Conservation (phyloP, 2,329 filamentous ascomycete species). For the Cordyceps tenuipes region DNA sequence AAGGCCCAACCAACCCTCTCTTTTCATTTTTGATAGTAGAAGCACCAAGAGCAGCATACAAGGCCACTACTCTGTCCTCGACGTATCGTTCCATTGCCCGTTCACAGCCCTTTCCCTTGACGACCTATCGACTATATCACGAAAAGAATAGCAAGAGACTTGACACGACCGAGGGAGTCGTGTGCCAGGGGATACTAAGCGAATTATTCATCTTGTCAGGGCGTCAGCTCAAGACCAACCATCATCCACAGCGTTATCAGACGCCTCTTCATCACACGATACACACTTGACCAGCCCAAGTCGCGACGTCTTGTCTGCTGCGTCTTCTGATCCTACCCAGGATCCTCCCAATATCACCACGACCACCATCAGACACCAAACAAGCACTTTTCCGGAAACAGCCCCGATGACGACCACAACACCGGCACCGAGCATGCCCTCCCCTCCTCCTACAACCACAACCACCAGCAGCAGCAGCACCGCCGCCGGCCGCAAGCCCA, state of each 20-base stretch:
- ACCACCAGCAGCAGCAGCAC: not conserved
- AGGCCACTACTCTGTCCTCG: too few relatives aligned
- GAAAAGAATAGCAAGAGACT: not conserved
- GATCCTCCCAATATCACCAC: not conserved
- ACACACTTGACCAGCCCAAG: not conserved
- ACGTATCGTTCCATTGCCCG: too few relatives aligned
- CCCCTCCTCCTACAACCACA: not conserved
- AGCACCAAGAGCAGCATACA: too few relatives aligned
- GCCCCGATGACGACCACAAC: slow-evolving; percentile 1
- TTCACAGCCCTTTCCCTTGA: not conserved
- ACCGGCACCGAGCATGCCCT: not conserved
- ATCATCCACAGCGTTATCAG: not conserved
- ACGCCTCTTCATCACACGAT: not conserved
- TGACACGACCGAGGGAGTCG: not conserved
- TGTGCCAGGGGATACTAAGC: not conserved
- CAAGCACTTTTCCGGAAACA: not conserved
- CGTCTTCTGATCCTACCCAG: not conserved
- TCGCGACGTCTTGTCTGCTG: not conserved
- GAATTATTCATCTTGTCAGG: not conserved
- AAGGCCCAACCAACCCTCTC: too few relatives aligned
- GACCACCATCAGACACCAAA: not conserved
- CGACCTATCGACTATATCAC: not conserved
- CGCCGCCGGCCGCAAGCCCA: not conserved
- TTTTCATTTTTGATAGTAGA: too few relatives aligned
- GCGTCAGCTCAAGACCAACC: not conserved